A percentile compares a stretch with the other conserved stretches of the same genome.
Conservation (phyloP, 2,329 filamentous ascomycete species). For the Clarireedia sp. region DNA sequence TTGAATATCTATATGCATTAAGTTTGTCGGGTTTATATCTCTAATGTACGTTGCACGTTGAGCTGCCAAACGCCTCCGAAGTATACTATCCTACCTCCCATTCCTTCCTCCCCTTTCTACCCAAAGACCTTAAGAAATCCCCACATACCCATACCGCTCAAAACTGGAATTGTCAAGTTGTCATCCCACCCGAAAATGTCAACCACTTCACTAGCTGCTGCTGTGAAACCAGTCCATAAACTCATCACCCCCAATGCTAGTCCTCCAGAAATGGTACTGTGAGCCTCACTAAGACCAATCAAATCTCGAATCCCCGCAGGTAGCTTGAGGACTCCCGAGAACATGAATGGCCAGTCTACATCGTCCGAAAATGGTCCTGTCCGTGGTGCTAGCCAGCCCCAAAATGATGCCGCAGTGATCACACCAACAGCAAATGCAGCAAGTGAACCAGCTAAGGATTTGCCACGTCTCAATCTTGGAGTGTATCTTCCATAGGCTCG, state of each 20-base stretch:
- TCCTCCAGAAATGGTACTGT: conserved; percentile 59
- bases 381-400: conserved; percentile 72
- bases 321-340: conserved; percentile 66
- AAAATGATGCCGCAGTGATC: conserved; percentile 77
- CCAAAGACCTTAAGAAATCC: conserved; percentile 85
- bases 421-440: conserved; percentile 80
- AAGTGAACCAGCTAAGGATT: conserved; percentile 82
- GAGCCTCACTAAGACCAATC: conserved; percentile 51
- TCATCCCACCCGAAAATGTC: conserved; percentile 95
- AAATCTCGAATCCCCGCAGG: conserved; percentile 50
- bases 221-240: conserved; percentile 79
- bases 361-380: conserved; percentile 62
- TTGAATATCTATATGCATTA: conserved; percentile 2
- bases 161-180: conserved; percentile 89
- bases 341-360: conserved; percentile 67
- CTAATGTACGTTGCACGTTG: not conserved
- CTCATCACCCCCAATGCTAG: conserved; percentile 74
- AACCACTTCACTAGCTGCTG: conserved; percentile 80
- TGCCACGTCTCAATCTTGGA: conserved; percentile 72
- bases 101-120: conserved; percentile 19
- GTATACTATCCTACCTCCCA: not conserved
- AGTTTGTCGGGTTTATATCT: conserved; percentile 1
- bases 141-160: conserved; percentile 85
- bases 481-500: conserved; percentile 86
- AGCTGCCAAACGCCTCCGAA: conserved; percentile 3